Evolutionary conservation across 73 alveolate genomes (phyloP), one percentile per base, ranked within the genome.

Genomic region (Stentor coeruleus): DNA sequence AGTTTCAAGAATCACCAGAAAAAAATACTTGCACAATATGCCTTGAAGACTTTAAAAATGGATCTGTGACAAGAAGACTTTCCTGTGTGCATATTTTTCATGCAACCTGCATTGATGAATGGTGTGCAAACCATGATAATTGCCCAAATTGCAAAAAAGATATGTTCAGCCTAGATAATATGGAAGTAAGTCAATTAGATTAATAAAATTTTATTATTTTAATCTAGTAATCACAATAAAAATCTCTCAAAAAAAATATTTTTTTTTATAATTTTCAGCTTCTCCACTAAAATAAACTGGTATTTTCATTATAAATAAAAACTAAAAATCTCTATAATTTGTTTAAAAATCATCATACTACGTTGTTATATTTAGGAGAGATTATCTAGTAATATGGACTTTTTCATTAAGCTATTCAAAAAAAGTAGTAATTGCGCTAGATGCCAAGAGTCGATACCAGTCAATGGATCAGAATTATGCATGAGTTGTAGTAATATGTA

Each of bases 11-110:
- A 49, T 49, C 66, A 6, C 20, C 66, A 11, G 6, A 31, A 14
- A 20, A 20, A 6, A 38, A 75, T 6, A n/a, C 72, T 14, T 75
- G 83, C 38, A 37, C 83, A 20, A 40, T 75, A 75, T 75, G 83
- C 39, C 33, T 75, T 14, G 83, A 75, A 75, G 83, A 75, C n/a
- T 75, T 75, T 30, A 35, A 75, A 39, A 20, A 20, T 1, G 0
- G 38, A n/a, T 14, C 26, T 0, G 6, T 1, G 14, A 66, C 39
- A 2, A 31, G 38, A 1, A 31, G 41, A 1, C 72, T 75, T 15
- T 1, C 59, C 2, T 75, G 83, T 38, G 72, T 35, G 26, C 83
- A 75, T 30, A 20, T 28, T 20, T 75, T 75, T 36, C 83, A 75
- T 30, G 37, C 59, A 75, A 20, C 83, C 0, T 75, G 83, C 83